Conservation (phyloP, 768 basidiomycete species). For the Lactarius tabidus region DNA sequence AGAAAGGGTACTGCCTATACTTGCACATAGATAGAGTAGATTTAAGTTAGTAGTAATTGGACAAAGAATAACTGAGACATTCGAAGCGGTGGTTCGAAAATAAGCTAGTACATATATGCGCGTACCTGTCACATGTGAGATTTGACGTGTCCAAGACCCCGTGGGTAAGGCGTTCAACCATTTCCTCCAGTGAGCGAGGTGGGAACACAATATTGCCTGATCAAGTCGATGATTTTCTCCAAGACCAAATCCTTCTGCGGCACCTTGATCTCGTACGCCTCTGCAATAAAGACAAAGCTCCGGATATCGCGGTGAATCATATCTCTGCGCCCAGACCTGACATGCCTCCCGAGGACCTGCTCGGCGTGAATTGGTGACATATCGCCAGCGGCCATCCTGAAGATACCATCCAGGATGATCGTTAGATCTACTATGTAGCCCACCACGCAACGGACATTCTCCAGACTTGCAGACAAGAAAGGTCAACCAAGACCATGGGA, state of each 20-base stretch:
- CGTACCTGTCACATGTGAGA: too few relatives aligned
- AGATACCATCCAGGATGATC: background rate
- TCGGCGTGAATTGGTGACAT: background rate
- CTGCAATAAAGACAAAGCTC: slow-evolving; percentile 2
- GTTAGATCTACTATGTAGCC: slow-evolving; percentile 20
- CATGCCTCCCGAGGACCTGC: background rate
- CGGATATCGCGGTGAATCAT: slow-evolving; percentile 1
- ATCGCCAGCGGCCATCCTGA: background rate
- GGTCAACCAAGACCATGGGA: background rate
- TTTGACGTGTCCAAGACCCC: too few relatives aligned
- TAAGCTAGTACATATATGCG: too few relatives aligned
- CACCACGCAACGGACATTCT: slow-evolving; percentile 4
- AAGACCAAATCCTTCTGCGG: slow-evolving; percentile 8
- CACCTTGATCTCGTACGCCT: background rate
- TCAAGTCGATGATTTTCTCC: slow-evolving; percentile 17
- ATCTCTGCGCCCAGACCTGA: background rate
- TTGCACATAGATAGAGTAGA: too few relatives aligned
- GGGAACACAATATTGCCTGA: slow-evolving; percentile 1
- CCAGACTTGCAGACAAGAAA: background rate
- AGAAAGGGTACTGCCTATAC: too few relatives aligned
- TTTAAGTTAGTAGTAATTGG: too few relatives aligned
- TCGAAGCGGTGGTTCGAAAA: too few relatives aligned
- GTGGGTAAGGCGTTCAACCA: background rate
- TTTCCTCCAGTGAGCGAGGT: background rate
- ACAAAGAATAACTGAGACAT: too few relatives aligned